phyloP scores from a whole-genome alignment of 2,329 filamentous ascomycete genomes.

The Exophiala oligosperma region DNA sequence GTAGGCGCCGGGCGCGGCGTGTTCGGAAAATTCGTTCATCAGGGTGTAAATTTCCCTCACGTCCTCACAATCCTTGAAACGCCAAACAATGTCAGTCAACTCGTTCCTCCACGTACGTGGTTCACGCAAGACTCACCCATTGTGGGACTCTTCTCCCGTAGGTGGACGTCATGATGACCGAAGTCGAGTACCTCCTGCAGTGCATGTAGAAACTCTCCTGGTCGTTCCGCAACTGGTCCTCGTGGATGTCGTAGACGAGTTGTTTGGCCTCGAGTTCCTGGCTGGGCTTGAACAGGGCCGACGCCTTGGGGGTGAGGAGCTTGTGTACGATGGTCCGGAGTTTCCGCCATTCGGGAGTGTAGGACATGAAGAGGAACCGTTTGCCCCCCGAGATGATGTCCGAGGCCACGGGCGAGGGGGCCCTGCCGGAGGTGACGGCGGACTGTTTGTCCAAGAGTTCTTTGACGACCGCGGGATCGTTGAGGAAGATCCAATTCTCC shows the following conservation, averaged over 20 bases:
- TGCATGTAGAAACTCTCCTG: slow-evolving; percentile 12
- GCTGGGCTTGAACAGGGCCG: slow-evolving; percentile 42
- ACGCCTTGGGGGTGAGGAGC: slow-evolving; percentile 39
- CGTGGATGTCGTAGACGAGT: slow-evolving; percentile 41
- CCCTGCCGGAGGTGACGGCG: slow-evolving; percentile 3
- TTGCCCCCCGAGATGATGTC: slow-evolving; percentile 43
- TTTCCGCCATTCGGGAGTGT: slow-evolving; percentile 43
- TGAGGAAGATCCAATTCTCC: slow-evolving; percentile 49
- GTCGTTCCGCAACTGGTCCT: not conserved
- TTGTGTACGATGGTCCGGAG: slow-evolving; percentile 41
- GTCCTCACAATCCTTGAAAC: slow-evolving; percentile 11
- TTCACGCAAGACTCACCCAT: not conserved
- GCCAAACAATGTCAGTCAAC: not conserved
- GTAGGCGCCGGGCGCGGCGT: slow-evolving; percentile 7
- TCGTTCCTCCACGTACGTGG: too few relatives aligned
- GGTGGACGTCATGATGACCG: slow-evolving; percentile 16
- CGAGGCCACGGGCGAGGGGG: slow-evolving; percentile 40
- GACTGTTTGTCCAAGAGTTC: slow-evolving; percentile 45
- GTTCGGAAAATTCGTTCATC: slow-evolving; percentile 12
- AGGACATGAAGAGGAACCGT: slow-evolving; percentile 44
- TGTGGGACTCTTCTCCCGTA: slow-evolving; percentile 13
- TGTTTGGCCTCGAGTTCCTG: slow-evolving; percentile 50
- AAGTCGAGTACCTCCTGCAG: slow-evolving; percentile 14
- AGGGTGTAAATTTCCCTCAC: slow-evolving; percentile 10
- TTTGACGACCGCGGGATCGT: slow-evolving; percentile 44